Evolutionary conservation across 1,139 yeast species (phyloP).

Genomic region (Taiozyma onychis): DNA sequence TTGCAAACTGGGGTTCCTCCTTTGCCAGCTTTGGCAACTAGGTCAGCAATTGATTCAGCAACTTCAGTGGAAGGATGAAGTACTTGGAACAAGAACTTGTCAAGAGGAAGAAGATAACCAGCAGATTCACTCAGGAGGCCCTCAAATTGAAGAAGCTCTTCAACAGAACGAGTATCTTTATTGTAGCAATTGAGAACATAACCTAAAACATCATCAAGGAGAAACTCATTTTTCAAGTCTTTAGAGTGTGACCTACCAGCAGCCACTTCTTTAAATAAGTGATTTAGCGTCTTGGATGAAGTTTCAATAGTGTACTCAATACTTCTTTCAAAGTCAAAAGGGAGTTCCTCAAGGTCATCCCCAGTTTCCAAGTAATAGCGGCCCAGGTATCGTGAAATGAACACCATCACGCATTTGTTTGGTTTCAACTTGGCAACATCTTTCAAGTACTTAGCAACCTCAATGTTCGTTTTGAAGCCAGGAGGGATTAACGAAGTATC

Average conservation of each 20-base stretch:
- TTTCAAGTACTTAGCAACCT: constrained; percentile 26
- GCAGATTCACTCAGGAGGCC: constrained; percentile 2
- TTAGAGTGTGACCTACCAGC: not conserved
- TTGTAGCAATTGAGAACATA: constrained; percentile 7
- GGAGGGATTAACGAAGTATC: constrained; percentile 3
- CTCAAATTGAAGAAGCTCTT: constrained; percentile 5
- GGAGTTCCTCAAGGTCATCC: constrained; percentile 16
- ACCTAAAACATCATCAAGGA: constrained; percentile 17
- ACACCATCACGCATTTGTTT: constrained; percentile 27
- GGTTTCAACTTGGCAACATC: constrained; percentile 5
- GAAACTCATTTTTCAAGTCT: constrained; percentile 6
- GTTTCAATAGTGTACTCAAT: constrained; percentile 13
- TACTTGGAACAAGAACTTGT: constrained; percentile 10
- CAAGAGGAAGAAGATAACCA: constrained; percentile 7
- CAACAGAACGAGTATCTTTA: constrained; percentile 3
- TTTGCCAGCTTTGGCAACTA: not conserved
- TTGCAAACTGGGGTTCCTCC: not conserved
- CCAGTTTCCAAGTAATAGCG: constrained; percentile 32
- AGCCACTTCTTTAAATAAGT: constrained; percentile 21
- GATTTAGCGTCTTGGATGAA: constrained; percentile 12
- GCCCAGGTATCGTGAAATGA: constrained; percentile 42
- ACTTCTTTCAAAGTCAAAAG: constrained; percentile 8
- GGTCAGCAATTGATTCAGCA: constrained; percentile 10
- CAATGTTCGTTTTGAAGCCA: constrained; percentile 8
- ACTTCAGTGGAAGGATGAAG: constrained; percentile 3